These are phyloP conservation scores for Chrysosporium keratinophilum DNA, from an alignment of 2,329 filamentous ascomycete genomes.

Conservation along the genomic window DNA sequence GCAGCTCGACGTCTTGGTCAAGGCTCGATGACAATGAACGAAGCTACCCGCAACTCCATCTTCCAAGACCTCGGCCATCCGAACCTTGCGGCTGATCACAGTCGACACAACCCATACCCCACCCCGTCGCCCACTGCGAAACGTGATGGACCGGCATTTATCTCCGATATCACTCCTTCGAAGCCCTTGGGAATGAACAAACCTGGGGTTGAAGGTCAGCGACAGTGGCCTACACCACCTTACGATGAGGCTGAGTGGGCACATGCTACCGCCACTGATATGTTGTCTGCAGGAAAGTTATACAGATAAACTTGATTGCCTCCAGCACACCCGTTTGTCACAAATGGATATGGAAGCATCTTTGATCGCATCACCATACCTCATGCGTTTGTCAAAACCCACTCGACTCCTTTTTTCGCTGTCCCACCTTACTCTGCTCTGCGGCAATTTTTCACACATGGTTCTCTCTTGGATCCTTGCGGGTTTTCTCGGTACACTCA, in stretches of 20 bases:
- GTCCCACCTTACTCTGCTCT: neutral
- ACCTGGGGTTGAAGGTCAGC: constrained; percentile 42
- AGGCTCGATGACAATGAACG: constrained; percentile 22
- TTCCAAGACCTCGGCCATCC: constrained; percentile 8
- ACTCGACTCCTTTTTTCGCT: neutral
- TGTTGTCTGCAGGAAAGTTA: constrained; percentile 55
- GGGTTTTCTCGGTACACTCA: neutral
- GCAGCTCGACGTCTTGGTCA: constrained; percentile 61
- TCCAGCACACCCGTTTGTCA: neutral
- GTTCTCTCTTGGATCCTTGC: neutral
- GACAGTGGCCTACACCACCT: constrained; percentile 90
- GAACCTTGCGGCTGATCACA: constrained; percentile 14
- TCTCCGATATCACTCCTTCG: constrained; percentile 44
- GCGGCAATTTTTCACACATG: neutral
- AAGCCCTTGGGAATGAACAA: constrained; percentile 62
- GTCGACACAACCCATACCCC: constrained; percentile 47
- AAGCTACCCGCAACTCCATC: constrained; percentile 3
- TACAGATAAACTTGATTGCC: constrained; percentile 24
- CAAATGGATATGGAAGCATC: neutral
- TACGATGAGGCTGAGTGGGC: constrained; percentile 94
- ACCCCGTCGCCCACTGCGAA: constrained; percentile 73
- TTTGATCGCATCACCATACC: neutral
- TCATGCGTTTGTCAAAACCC: neutral
- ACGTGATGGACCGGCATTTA: constrained; percentile 64
- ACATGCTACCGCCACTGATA: constrained; percentile 67